A percentile compares a stretch with the other conserved stretches of the same genome.
Evolutionary conservation across 2,329 filamentous ascomycete species (phyloP).

Genomic region (Hyphodiscus sp.): DNA sequence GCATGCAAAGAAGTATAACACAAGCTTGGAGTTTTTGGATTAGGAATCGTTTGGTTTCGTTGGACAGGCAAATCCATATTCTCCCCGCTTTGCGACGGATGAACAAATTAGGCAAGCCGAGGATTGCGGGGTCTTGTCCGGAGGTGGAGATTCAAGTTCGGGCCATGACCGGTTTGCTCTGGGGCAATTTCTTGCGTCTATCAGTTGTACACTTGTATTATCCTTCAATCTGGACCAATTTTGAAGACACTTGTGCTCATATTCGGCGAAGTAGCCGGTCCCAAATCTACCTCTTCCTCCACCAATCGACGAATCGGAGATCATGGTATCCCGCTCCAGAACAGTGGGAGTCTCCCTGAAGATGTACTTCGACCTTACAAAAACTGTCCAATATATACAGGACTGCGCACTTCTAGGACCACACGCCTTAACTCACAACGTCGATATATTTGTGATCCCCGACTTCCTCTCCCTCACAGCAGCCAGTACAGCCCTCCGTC

Average conservation of each 20-base stretch:
- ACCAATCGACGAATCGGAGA: not conserved
- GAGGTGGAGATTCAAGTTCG: not conserved
- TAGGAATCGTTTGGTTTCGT: no score
- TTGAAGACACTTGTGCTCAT: not conserved
- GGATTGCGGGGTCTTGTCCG: not conserved
- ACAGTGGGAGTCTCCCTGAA: constrained; percentile 70
- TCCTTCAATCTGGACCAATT: not conserved
- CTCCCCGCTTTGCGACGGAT: constrained; percentile 1
- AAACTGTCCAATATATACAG: constrained; percentile 54
- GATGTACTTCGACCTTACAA: constrained; percentile 69
- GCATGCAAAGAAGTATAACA: no score
- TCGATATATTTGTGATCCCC: constrained; percentile 72
- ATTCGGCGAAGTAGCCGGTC: not conserved
- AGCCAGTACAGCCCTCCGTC: constrained; percentile 41
- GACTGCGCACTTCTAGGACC: constrained; percentile 38
- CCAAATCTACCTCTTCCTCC: not conserved
- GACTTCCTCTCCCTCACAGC: constrained; percentile 65
- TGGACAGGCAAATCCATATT: not conserved
- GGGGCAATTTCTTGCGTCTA: not conserved
- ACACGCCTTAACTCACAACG: constrained; percentile 37
- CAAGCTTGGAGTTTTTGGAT: no score
- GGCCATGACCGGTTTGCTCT: not conserved
- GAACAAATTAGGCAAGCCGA: constrained; percentile 5
- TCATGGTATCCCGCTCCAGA: constrained; percentile 37
- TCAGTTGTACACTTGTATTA: not conserved